phyloP scores from a whole-genome alignment of 208 protist species.

The Tritrichomonas musculus region DNA sequence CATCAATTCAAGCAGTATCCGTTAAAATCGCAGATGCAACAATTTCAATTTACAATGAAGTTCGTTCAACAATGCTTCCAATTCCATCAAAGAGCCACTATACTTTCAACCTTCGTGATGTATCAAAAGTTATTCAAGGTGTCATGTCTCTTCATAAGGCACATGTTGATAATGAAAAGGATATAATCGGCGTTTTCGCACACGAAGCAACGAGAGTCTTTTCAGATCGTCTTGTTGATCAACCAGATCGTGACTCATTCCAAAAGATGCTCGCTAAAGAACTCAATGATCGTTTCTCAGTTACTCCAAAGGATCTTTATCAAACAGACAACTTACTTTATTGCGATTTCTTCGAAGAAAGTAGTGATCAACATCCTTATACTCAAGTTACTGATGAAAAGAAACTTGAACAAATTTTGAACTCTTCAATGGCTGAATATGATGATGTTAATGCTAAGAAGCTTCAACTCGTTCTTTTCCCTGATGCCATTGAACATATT shows the following conservation, averaged over 20 bases:
- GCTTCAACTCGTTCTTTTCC: conserved; percentile 89
- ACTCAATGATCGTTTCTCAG: conserved; percentile 57
- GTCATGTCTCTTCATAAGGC: conserved; percentile 31
- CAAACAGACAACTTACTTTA: conserved; percentile 62
- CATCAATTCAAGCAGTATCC: conserved; percentile 63
- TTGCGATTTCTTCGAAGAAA: conserved; percentile 73
- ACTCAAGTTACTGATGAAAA: conserved; percentile 70
- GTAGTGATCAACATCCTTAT: conserved; percentile 67
- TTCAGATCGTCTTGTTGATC: conserved; percentile 54
- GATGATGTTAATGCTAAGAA: conserved; percentile 67
- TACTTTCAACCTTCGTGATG: conserved; percentile 94
- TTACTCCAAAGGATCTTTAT: conserved; percentile 60
- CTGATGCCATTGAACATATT: conserved; percentile 87
- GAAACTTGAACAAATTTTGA: conserved; percentile 64
- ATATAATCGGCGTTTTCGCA: conserved; percentile 55
- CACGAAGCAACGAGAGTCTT: conserved; percentile 62
- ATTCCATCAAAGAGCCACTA: conserved; percentile 94
- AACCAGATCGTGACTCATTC: conserved; percentile 55
- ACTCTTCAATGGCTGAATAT: conserved; percentile 79
- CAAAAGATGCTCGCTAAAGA: conserved; percentile 51
- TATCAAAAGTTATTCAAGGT: conserved; percentile 73
- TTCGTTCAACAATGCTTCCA: conserved; percentile 80
- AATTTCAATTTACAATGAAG: conserved; percentile 82
- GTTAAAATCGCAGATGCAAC: conserved; percentile 71
- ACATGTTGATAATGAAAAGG: conserved; percentile 19